Base-by-base conservation (phyloP, 2,329 filamentous ascomycete species). In the Orbilia quercus region DNA sequence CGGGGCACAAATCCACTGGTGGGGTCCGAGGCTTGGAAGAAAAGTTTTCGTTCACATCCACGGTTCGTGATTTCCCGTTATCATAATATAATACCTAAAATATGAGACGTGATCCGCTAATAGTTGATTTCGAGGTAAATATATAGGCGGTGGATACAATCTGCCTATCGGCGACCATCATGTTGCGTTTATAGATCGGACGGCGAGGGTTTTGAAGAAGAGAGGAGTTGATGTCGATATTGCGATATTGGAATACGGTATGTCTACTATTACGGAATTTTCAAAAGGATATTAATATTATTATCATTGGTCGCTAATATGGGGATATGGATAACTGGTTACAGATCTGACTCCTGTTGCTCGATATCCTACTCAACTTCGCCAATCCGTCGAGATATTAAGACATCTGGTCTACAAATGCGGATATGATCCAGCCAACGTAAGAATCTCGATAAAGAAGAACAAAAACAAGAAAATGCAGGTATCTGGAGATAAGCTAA, bases 401-500 rank as follows among this genome's bases (percentile, higher is more conserved):
- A 53, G 69, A 45, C 53, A 55, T 31, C 25, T 74, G 9, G 48
- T 74, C 12, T 20, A 42, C 18, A 58, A 23, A 18, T 64, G 54
- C 34, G 57, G 57, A 47, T 67, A 74, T 31, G 57, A 74, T 45
- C 69, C 69, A 1, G 54, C 60, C 38, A 67, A 74, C n/a, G 69
- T 74, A 63, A 12, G 69, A 36, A 18, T 44, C 53, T 48, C 44
- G 88, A 97, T 78, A 91, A 94, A 85, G 94, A 98, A 76, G 86
- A 98, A 58, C 92, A 95, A 83, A 90, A 91, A 82, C n/a, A 93
- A 94, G 31, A 83, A 96, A 78, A 83, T 84, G 60, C 84, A 89
- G 76, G 91, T 91, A 83, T 90, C 90, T 83, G 92, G 92, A 81
- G 92, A 91, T 80, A 91, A 91, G 85, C 94, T 90, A 85, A 92